phyloP scores from a whole-genome alignment of 495 filamentous ascomycete genomes.

The Aspergillus asperescens region DNA sequence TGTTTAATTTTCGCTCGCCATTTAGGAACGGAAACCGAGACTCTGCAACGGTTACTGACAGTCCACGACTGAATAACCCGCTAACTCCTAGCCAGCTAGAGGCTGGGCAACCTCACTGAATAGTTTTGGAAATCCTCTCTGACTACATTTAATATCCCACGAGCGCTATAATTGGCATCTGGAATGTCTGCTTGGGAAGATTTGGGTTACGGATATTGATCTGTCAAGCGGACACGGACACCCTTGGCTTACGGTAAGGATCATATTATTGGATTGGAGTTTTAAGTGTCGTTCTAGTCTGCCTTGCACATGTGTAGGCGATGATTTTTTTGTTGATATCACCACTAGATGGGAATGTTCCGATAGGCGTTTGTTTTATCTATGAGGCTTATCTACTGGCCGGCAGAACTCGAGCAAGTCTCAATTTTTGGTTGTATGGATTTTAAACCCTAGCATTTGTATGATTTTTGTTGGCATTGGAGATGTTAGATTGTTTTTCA shows the following conservation, averaged over 20 bases:
- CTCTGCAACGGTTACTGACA: neutral
- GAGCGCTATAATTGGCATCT: slow-evolving; percentile 26
- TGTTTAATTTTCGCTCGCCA: neutral
- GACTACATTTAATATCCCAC: neutral
- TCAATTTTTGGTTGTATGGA: neutral
- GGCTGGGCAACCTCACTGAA: slow-evolving; percentile 20
- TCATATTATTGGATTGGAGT: neutral
- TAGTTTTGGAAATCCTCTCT: slow-evolving; percentile 2
- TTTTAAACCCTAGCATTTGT: neutral
- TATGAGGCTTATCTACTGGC: neutral
- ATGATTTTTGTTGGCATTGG: neutral
- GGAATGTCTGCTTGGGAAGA: slow-evolving; percentile 27
- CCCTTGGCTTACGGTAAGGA: neutral
- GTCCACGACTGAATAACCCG: neutral
- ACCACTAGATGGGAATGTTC: neutral
- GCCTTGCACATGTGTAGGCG: neutral
- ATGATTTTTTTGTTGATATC: neutral
- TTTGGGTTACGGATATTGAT: neutral
- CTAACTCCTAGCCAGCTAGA: slow-evolving; percentile 34
- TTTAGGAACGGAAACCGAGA: neutral
- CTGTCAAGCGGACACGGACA: neutral
- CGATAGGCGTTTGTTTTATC: neutral
- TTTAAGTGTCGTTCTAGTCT: neutral
- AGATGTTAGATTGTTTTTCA: too few relatives aligned
- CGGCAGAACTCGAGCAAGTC: neutral